These are phyloP conservation scores for Vaccinium myrtillus DNA, from an alignment of 148 eudicot species.

Conservation along the genomic window DNA sequence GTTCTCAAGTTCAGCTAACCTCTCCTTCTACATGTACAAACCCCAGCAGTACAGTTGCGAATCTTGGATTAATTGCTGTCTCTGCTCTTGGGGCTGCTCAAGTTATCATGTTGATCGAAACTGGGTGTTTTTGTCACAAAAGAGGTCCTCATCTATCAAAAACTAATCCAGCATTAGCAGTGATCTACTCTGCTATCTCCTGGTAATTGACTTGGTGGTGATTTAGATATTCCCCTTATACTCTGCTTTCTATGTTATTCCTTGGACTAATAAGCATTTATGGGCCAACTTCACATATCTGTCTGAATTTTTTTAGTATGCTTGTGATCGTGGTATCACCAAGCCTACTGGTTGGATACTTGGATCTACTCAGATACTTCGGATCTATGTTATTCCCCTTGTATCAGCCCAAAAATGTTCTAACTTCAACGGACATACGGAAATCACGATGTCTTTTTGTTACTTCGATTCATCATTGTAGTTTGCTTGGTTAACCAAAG, in stretches of 20 bases:
- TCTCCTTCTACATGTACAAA: conserved; percentile 56
- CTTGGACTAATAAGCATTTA: background rate
- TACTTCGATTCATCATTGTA: no score
- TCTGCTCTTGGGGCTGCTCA: conserved; percentile 68
- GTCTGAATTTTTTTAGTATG: background rate
- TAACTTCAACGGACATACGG: no score
- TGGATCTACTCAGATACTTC: background rate
- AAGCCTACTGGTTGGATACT: background rate
- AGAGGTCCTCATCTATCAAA: conserved; percentile 45
- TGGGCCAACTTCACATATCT: background rate
- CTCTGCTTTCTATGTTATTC: background rate
- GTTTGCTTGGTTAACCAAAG: no score
- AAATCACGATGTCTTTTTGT: no score
- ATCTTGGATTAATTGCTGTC: conserved; percentile 70
- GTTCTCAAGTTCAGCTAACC: conserved; percentile 42
- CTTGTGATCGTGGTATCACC: background rate
- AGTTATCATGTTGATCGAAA: conserved; percentile 49
- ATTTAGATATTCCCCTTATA: background rate
- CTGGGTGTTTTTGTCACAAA: conserved; percentile 78
- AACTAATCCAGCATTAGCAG: conserved; percentile 57
- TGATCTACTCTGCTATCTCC: conserved; percentile 72
- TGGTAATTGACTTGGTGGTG: conserved; percentile 46
- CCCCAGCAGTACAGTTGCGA: conserved; percentile 81
- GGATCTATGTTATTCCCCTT: no score
- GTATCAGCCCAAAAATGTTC: no score